A percentile compares a stretch with the other conserved stretches of the same genome.
Evolutionary conservation across 164 flowering plant genomes (phyloP).

Genomic region (Vitis amurensis): DNA sequence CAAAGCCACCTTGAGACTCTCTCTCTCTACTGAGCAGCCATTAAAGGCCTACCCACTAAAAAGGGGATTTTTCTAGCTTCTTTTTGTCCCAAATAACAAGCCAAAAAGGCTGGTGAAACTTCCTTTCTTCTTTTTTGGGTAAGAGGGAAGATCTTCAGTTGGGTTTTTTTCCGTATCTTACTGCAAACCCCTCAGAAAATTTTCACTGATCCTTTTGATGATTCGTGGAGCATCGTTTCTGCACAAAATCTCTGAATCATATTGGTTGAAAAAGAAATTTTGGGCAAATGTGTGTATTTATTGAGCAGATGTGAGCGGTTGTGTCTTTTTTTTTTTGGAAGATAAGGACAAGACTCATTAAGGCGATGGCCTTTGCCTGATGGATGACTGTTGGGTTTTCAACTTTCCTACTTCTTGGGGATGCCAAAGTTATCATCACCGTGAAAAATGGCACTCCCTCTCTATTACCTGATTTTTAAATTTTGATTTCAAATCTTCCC

Average conservation of each 20-base stretch:
- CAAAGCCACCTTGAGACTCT: too few species aligned
- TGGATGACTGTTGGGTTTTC: neutral
- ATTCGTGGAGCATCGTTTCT: conserved; percentile 11
- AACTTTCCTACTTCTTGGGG: neutral
- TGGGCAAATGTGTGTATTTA: too few species aligned
- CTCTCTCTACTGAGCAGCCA: conserved; percentile 1
- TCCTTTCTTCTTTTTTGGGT: conserved; percentile 12
- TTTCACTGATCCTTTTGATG: neutral
- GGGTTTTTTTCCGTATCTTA: conserved; percentile 13
- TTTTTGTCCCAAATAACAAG: conserved; percentile 7
- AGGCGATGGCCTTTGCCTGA: neutral
- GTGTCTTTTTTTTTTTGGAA: neutral
- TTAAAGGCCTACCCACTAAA: conserved; percentile 10
- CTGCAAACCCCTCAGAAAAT: neutral
- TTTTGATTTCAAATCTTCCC: too few species aligned
- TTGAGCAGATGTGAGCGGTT: neutral
- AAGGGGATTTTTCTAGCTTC: conserved; percentile 11
- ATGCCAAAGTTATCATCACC: too few species aligned
- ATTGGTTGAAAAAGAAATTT: too few species aligned
- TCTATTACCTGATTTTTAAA: too few species aligned
- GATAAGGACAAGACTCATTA: neutral
- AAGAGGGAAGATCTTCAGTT: conserved; percentile 20
- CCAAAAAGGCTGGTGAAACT: conserved; percentile 22
- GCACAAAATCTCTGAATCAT: neutral
- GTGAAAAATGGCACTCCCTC: too few species aligned